Evolutionary conservation across 1,284 basidiomycete species (phyloP).

Genomic region (Austroboletus olivaceoglutinosus): DNA sequence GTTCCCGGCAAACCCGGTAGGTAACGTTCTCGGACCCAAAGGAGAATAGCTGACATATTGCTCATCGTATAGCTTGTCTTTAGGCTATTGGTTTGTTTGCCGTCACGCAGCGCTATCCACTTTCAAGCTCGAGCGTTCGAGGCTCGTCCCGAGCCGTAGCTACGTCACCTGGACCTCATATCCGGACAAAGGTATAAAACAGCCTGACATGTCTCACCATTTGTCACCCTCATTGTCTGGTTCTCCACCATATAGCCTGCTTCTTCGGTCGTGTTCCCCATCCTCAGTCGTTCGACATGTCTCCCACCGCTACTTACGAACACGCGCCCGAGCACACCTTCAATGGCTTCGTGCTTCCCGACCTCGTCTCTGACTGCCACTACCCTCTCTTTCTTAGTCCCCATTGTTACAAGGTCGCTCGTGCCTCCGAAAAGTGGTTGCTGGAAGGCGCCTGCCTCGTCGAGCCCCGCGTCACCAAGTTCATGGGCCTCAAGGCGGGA

Average conservation of each 20-base stretch:
- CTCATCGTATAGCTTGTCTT: not conserved
- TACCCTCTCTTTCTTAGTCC: slow-evolving; percentile 54
- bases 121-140: not conserved
- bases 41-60: slow-evolving; percentile 1
- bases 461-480: slow-evolving; percentile 46
- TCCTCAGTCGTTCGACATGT: slow-evolving; percentile 16
- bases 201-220: slow-evolving; percentile 18
- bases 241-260: slow-evolving; percentile 17
- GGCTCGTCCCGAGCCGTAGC: not conserved
- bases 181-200: slow-evolving; percentile 27
- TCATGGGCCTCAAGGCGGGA: slow-evolving; percentile 61
- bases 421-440: slow-evolving; percentile 60
- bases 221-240: slow-evolving; percentile 14
- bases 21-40: not conserved
- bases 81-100: not conserved
- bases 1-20: not conserved
- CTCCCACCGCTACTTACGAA: slow-evolving; percentile 26
- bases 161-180: slow-evolving; percentile 3
- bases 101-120: slow-evolving; percentile 4
- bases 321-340: slow-evolving; percentile 4
- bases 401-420: slow-evolving; percentile 52
- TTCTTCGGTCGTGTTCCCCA: not conserved
- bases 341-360: slow-evolving; percentile 57
- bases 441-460: slow-evolving; percentile 51
- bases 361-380: slow-evolving; percentile 59